phyloP scores from a whole-genome alignment of 768 basidiomycete genomes.

The Suillus lakei region DNA sequence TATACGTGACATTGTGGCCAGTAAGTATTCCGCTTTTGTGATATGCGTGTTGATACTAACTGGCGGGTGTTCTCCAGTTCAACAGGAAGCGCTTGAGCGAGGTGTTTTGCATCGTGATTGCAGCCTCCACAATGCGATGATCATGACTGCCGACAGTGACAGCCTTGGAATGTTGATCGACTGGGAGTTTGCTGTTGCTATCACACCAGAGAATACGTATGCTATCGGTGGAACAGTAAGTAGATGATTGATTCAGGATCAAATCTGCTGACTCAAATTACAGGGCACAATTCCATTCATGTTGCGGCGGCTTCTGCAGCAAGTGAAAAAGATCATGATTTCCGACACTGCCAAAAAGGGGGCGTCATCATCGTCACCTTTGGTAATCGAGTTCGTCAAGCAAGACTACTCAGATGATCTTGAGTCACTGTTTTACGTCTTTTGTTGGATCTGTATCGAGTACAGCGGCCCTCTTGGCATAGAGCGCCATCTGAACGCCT shows the following conservation, averaged over 20 bases:
- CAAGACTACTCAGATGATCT: conserved; percentile 1
- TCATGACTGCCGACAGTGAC: neutral
- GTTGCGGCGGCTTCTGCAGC: neutral
- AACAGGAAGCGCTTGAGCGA: neutral
- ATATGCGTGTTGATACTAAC: too few relatives aligned
- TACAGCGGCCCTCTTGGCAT: neutral
- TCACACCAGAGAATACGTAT: neutral
- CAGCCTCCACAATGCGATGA: neutral
- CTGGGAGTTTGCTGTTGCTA: neutral
- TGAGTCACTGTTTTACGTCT: conserved; percentile 3
- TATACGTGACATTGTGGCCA: neutral
- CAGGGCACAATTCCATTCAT: neutral
- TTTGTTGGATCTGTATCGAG: neutral
- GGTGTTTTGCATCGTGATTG: neutral
- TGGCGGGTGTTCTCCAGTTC: neutral
- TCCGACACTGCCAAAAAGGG: neutral
- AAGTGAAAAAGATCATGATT: neutral
- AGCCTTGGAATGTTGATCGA: neutral
- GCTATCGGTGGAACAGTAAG: neutral
- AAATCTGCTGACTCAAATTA: neutral
- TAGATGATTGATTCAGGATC: neutral
- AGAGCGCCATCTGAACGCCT: neutral
- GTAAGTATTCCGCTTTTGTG: neutral
- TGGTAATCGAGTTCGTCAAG: neutral
- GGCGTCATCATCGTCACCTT: neutral